These are phyloP conservation scores for Leptomonas seymouri DNA, from an alignment of 208 protist genomes.

Conservation along the genomic window DNA sequence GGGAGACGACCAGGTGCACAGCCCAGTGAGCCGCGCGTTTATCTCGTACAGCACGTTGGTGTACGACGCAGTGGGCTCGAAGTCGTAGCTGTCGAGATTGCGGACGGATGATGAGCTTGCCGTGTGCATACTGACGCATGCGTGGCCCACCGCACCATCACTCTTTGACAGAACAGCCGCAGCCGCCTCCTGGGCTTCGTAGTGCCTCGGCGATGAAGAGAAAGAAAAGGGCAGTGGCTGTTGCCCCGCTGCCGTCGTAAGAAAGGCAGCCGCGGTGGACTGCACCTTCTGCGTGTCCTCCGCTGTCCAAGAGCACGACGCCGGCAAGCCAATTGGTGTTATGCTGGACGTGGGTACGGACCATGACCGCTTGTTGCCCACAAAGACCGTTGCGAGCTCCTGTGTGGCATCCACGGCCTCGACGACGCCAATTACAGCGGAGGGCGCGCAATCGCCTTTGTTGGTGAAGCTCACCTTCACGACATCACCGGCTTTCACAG, in stretches of 20 bases:
- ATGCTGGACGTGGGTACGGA: constrained; percentile 7
- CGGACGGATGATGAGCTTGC: neutral
- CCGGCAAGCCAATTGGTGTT: neutral
- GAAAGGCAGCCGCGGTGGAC: neutral
- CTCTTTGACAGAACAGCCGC: neutral
- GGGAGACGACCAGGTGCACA: constrained; percentile 14
- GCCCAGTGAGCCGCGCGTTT: constrained; percentile 15
- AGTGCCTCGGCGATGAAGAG: neutral
- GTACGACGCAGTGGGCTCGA: constrained; percentile 5
- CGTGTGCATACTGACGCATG: neutral
- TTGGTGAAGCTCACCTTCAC: constrained; percentile 10
- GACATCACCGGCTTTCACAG: neutral
- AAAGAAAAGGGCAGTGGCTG: neutral
- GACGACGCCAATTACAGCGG: constrained; percentile 11
- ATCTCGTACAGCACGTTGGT: constrained; percentile 20
- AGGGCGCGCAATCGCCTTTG: neutral
- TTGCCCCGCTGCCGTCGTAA: neutral
- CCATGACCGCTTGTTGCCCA: constrained; percentile 1
- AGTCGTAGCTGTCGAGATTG: constrained; percentile 8
- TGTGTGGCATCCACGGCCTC: constrained; percentile 6
- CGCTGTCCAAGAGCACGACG: neutral
- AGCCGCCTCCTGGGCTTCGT: neutral
- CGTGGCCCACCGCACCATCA: neutral
- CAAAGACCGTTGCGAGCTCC: constrained; percentile 8
- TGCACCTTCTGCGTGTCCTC: constrained; percentile 5